Evolutionary conservation across 2,329 filamentous ascomycete species (phyloP), one percentile per base, ranked within the genome.

Genomic region (Ophiostoma piceae): DNA sequence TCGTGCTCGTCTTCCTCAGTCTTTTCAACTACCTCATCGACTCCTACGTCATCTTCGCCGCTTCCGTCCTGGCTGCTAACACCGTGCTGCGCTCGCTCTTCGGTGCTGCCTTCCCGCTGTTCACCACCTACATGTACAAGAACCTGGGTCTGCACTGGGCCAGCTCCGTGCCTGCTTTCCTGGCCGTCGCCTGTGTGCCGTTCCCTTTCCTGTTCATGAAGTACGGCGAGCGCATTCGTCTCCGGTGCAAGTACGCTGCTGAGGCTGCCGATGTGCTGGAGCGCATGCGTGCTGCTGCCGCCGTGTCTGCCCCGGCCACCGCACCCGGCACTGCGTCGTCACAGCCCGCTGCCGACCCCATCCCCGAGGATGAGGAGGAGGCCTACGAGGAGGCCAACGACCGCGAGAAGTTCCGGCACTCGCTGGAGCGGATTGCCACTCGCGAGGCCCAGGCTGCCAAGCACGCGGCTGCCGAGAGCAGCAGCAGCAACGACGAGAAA

Each of bases 151-250:
- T 90, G 70, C 90, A 93, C 79, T 94, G 91, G 91, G 91, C 90
- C 0, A 87, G 84, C 43, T 87, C 86, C 0, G 81, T 94, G 16
- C 91, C 90, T 0, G 92, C 88, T 0, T 94, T 94, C 79, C 81
- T 94, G 3, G 86, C 90, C 0, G 77, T 93, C 3, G 84, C 83
- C 12, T 93, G 90, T 78, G 81, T 92, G 22, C 90, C 91, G 0
- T 89, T 91, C 75, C 91, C 91, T 0, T 90, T 91, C 78, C 77
- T 94, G 19, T 92, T 94, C 78, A 91, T 91, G 80, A 88, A 85
- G 74, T 92, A 92, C 77, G 91, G 91, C 54, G 80, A 78, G 7
- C 29, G 73, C 37, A 90, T 94, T 74, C 84, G 90, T 29, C 80
- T 83, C 77, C 85, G 83, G 75, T 92, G 90, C 83, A 88, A 89